A percentile compares a stretch with the other conserved stretches of the same genome.
Evolutionary conservation across 208 protist species (phyloP).

Genomic region (Trypanosomatidae sp.): DNA sequence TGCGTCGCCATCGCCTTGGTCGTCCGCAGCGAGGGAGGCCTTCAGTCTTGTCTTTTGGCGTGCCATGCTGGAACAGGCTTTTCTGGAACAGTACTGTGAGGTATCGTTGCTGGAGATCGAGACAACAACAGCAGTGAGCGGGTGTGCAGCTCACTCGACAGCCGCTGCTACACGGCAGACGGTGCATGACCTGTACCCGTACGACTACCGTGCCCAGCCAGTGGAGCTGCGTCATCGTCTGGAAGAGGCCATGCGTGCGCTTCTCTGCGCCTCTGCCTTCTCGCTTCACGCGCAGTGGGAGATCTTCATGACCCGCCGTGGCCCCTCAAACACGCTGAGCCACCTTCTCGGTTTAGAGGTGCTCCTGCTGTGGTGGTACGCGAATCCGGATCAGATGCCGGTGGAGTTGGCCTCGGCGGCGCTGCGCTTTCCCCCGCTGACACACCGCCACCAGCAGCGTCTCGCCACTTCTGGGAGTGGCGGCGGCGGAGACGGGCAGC

Average conservation of each 20-base stretch:
- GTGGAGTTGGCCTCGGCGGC: conserved; percentile 34
- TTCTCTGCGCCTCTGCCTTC: conserved; percentile 47
- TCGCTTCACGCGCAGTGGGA: conserved; percentile 63
- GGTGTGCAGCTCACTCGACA: no score
- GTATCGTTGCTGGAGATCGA: not conserved
- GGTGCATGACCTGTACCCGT: conserved; percentile 13
- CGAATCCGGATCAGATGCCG: conserved; percentile 64
- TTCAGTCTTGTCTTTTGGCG: conserved; percentile 14
- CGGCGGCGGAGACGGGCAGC: not conserved
- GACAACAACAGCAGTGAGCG: not conserved
- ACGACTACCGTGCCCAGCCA: conserved; percentile 22
- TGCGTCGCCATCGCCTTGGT: no score
- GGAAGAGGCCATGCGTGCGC: conserved; percentile 19
- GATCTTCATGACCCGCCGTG: conserved; percentile 18
- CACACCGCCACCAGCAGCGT: not conserved
- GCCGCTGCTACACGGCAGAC: not conserved
- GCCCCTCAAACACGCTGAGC: not conserved
- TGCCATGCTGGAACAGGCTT: conserved; percentile 37
- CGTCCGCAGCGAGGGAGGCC: not conserved
- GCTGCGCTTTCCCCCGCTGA: conserved; percentile 14
- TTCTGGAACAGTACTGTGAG: conserved; percentile 30
- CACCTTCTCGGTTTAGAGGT: conserved; percentile 44
- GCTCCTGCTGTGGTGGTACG: conserved; percentile 71
- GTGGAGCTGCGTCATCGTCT: conserved; percentile 21
- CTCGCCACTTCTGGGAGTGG: no score